Evolutionary conservation across 1,284 basidiomycete species (phyloP), one percentile per base, ranked within the genome.

Genomic region (Microbotryum scabiosae): DNA sequence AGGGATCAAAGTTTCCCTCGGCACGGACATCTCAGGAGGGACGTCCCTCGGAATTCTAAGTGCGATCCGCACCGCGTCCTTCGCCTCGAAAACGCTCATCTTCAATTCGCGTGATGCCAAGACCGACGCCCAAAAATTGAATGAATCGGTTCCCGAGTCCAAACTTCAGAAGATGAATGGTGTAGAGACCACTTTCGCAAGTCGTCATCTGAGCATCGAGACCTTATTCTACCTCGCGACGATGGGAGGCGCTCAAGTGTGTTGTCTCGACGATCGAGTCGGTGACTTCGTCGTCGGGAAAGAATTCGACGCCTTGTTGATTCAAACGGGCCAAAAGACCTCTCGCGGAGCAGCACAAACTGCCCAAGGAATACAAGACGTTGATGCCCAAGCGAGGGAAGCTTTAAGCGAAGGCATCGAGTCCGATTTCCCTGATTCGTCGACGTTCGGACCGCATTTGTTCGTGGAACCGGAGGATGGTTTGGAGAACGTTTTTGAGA

Each of bases 171-270:
- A 30, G 8, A 41, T 12, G 36, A 41, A 41, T 18, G 36, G 36
- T 41, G 9, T 4, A 3, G 14, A 18, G 14, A 47, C 60, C 43
- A 70, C 72, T 54, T 88, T 89, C 72, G 76, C 81, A 4, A 79
- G 80, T 66, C 79, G 80, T 21, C 86, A 85, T 56, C 80, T 97
- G 16, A 78, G 84, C 7, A 79, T 92, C 46, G 78, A 88, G 8
- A 85, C 89, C 1, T 79, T 97, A 51, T 80, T 96, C 66, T 87
- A 90, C 77, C 84, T 97, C 51, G 92, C 94, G 10, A 98, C 93
- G 3, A 78, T 88, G 30, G 93, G 94, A 47, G 94, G 94, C 1
- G 94, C 94, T 0, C 79, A 84, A 41, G 84, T 97, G 0, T 93
- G 90, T 72, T 80, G 81, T 55, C 75, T 97, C 32, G 80, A 83